phyloP scores from a whole-genome alignment of 768 basidiomycete genomes.

The Podaxis mareebaensis region DNA sequence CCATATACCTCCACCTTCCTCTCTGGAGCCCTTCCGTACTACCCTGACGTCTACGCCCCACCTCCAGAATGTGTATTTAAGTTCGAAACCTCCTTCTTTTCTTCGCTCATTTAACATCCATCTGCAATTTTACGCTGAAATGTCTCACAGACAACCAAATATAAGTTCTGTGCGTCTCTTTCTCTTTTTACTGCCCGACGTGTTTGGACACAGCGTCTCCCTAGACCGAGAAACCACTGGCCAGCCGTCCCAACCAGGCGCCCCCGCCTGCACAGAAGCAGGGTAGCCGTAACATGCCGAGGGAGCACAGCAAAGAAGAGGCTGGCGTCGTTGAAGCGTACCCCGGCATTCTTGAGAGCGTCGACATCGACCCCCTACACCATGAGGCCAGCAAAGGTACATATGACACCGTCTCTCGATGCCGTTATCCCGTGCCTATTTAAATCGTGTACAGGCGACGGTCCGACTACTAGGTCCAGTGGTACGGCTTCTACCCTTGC shows the following conservation, averaged over 20 bases:
- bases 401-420: background rate
- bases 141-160: constrained; percentile 31
- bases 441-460: constrained; percentile 33
- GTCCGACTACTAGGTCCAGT: constrained; percentile 34
- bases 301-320: constrained; percentile 29
- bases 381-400: constrained; percentile 43
- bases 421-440: background rate
- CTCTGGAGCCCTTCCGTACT: too few species aligned
- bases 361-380: constrained; percentile 53
- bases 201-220: background rate
- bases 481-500: constrained; percentile 14
- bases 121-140: background rate
- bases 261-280: constrained; percentile 35
- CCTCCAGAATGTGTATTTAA: background rate
- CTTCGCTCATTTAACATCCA: background rate
- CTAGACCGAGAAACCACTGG: background rate
- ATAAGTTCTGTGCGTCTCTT: constrained; percentile 44
- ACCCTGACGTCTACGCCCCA: constrained; percentile 28
- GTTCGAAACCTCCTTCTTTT: constrained; percentile 27
- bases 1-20: background rate
- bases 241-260: background rate
- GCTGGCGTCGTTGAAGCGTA: constrained; percentile 53
- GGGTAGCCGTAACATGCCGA: constrained; percentile 19
- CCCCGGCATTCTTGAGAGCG: constrained; percentile 57
- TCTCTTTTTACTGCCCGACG: constrained; percentile 16